Evolutionary conservation across 495 filamentous ascomycete species (phyloP).

Genomic region (Penicillium salamii): DNA sequence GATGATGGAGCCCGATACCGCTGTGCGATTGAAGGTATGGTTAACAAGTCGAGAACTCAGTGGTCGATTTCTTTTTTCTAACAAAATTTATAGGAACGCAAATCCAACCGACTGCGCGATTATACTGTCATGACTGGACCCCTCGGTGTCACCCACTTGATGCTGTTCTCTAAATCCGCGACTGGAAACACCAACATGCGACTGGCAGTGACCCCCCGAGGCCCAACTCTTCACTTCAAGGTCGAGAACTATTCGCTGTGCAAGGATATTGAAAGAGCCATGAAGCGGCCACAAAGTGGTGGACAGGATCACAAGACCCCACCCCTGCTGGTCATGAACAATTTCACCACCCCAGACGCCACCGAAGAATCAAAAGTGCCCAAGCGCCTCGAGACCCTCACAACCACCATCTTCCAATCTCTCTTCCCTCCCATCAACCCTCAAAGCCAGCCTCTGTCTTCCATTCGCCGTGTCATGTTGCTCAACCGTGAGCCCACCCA

Average conservation of each 20-base stretch:
- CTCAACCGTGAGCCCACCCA: conserved; percentile 70
- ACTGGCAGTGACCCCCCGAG: conserved; percentile 82
- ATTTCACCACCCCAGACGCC: conserved; percentile 69
- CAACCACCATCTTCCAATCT: conserved; percentile 92
- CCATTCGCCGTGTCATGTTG: conserved; percentile 84
- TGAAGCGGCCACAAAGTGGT: conserved; percentile 76
- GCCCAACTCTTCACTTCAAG: conserved; percentile 89
- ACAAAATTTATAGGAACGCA: conserved; percentile 68
- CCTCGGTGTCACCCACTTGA: conserved; percentile 86
- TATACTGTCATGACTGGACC: conserved; percentile 96
- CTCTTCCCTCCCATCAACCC: conserved; percentile 96
- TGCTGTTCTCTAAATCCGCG: conserved; percentile 88
- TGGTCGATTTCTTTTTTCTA: too few relatives aligned
- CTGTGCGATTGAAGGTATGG: conserved; percentile 67
- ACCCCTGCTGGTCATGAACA: conserved; percentile 97
- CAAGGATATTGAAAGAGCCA: conserved; percentile 79
- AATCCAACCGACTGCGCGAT: conserved; percentile 84
- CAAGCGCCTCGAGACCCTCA: conserved; percentile 88
- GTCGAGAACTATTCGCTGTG: conserved; percentile 96
- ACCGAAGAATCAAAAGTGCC: conserved; percentile 58
- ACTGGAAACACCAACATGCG: conserved; percentile 92
- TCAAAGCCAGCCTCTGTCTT: conserved; percentile 79
- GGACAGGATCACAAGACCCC: conserved; percentile 80
- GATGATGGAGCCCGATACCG: conserved; percentile 96
- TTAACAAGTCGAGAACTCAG: neutral